Evolutionary conservation across 2,329 filamentous ascomycete species (phyloP).

Genomic region (Trichoderma endophyticum): DNA sequence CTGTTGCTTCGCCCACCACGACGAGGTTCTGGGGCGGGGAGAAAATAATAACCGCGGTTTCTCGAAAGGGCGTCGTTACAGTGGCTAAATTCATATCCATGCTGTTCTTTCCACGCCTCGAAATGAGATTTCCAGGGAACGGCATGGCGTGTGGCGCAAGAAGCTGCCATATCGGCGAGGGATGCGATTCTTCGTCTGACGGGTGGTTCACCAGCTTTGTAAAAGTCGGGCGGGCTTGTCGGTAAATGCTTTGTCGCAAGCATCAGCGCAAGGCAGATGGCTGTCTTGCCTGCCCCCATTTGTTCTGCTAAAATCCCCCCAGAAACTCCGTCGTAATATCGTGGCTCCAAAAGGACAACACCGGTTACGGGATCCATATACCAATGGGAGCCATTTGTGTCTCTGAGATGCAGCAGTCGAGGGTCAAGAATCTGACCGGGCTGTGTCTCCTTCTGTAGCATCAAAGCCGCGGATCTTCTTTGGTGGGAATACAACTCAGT

Average conservation of each 20-base stretch:
- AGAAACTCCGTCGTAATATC: slow-evolving; percentile 67
- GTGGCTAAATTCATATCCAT: slow-evolving; percentile 48
- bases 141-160: slow-evolving; percentile 61
- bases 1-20: slow-evolving; percentile 24
- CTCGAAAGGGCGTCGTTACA: slow-evolving; percentile 56
- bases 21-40: slow-evolving; percentile 43
- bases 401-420: slow-evolving; percentile 57
- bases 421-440: slow-evolving; percentile 68
- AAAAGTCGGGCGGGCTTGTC: slow-evolving; percentile 61
- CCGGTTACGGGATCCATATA: slow-evolving; percentile 68
- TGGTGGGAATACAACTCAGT: slow-evolving; percentile 76
- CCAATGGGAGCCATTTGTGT: slow-evolving; percentile 61
- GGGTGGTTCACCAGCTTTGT: slow-evolving; percentile 42
- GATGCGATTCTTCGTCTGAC: slow-evolving; percentile 52
- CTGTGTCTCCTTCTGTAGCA: slow-evolving; percentile 76
- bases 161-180: slow-evolving; percentile 72
- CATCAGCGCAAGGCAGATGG: slow-evolving; percentile 78
- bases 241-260: slow-evolving; percentile 70
- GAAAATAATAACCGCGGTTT: slow-evolving; percentile 59
- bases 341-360: slow-evolving; percentile 61
- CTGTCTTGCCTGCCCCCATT: slow-evolving; percentile 81
- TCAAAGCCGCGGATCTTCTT: slow-evolving; percentile 71
- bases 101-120: slow-evolving; percentile 43
- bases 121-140: slow-evolving; percentile 70
- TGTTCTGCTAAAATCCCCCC: slow-evolving; percentile 80